phyloP scores from a whole-genome alignment of 495 filamentous ascomycete genomes.

The Hyaloscypha variabilis region DNA sequence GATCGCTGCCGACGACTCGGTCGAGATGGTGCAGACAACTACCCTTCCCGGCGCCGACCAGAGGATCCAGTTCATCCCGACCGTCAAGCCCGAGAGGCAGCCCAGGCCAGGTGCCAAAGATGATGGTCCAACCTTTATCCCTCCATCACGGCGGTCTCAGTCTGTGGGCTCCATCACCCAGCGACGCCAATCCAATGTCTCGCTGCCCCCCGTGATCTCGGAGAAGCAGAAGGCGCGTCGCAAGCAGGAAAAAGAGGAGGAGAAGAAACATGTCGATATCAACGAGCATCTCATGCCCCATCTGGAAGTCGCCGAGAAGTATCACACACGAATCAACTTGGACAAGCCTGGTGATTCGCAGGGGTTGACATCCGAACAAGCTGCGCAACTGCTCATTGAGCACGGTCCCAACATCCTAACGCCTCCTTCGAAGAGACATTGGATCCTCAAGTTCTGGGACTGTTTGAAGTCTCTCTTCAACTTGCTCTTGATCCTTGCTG shows the following conservation, averaged over 20 bases:
- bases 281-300: conserved; percentile 36
- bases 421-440: conserved; percentile 34
- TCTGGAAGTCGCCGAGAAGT: conserved; percentile 29
- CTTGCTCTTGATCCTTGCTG: conserved; percentile 35
- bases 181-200: conserved; percentile 24
- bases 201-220: conserved; percentile 34
- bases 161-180: not conserved
- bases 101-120: conserved; percentile 2
- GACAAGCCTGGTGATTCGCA: conserved; percentile 31
- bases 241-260: conserved; percentile 25
- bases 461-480: conserved; percentile 35
- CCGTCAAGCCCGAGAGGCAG: conserved; percentile 14
- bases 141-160: not conserved
- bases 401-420: conserved; percentile 36
- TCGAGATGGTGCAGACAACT: conserved; percentile 8
- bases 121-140: conserved; percentile 9
- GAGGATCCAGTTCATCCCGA: conserved; percentile 27
- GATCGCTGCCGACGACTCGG: not conserved
- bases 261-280: conserved; percentile 33
- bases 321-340: conserved; percentile 34
- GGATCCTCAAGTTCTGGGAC: conserved; percentile 34
- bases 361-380: conserved; percentile 31
- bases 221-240: conserved; percentile 29
- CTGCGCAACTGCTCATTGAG: conserved; percentile 26
- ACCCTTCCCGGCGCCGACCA: conserved; percentile 11